Percentiles rank a stretch among this genome's conserved stretches.
phyloP scores from a whole-genome alignment of 257 asterid species.

The Cynanchum wilfordii region DNA sequence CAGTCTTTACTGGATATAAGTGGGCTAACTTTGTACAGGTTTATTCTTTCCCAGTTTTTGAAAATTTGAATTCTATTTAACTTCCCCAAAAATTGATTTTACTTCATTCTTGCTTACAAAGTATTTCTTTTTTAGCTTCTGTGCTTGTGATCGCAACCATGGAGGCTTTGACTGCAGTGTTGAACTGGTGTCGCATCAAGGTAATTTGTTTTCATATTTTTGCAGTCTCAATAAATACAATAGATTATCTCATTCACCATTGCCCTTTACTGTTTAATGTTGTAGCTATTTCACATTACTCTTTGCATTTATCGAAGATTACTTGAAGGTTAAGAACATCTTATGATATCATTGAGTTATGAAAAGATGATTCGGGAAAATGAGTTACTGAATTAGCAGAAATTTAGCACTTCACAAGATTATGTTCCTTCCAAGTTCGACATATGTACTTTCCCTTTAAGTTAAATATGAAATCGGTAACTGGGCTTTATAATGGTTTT shows the following conservation, averaged over 20 bases:
- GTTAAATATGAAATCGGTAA: conserved; percentile 19
- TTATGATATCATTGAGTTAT: not conserved
- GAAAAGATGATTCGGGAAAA: not conserved
- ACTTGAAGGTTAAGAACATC: not conserved
- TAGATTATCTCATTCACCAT: not conserved
- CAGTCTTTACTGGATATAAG: conserved; percentile 56
- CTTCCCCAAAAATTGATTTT: not conserved
- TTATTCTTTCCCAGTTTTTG: conserved; percentile 6
- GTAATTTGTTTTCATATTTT: conserved; percentile 27
- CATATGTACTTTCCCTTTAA: not conserved
- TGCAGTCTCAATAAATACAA: conserved; percentile 4
- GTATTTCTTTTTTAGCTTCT: conserved; percentile 45
- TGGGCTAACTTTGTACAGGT: conserved; percentile 85
- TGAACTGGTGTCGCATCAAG: conserved; percentile 76
- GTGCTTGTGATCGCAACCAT: conserved; percentile 75
- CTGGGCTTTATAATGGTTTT: conserved; percentile 19
- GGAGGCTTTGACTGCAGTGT: conserved; percentile 96
- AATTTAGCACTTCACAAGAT: not conserved
- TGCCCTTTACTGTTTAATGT: not conserved
- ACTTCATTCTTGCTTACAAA: conserved; percentile 10
- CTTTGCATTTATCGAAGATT: not conserved
- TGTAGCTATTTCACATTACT: not conserved
- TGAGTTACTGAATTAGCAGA: not conserved
- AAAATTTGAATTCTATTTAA: not conserved
- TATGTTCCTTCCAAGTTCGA: not conserved